Evolutionary conservation across 768 basidiomycete genomes (phyloP), one percentile per base, ranked within the genome.

Genomic region (Lactarius deliciosus): DNA sequence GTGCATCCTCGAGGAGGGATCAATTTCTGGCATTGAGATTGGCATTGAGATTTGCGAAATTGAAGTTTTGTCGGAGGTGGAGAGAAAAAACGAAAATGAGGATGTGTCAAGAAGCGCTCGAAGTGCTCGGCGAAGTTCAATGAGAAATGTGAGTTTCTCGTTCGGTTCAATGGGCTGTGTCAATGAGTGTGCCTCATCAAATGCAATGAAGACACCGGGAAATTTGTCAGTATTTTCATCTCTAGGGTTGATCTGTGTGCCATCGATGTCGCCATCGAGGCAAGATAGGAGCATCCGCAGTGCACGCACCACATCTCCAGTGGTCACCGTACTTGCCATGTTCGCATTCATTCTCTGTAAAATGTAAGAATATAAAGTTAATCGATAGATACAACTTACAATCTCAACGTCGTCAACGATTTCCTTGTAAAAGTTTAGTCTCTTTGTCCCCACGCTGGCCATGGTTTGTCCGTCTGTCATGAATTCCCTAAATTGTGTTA

Each of bases 121-220:
- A 53, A 61, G 45, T n/a, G 50, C 61, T 5, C 10, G n/a, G 5
- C 16, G 22, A 8, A 61, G 50, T 40, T 53, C 50, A 6, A 7
- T 28, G 34, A 40, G 53, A 30, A 40, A 16, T 25, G n/a, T 36
- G 5, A 1, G 2, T 0, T 1, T 4, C 20, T 0, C 32, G 7
- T 34, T 34, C 32, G 32, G 2, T 5, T 25, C 9, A 25, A 20
- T 25, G 1, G 5, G 7, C 15, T 36, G 18, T 2, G 38, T 10
- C 22, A 55, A 41, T 22, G 22, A 1, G 11, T 55, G 36, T 11
- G 61, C 36, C 25, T 61, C 50, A 40, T 61, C 61, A 18, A 61
- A 61, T 18, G 16, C 10, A n/a, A 61, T 38, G 34, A 61, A 61
- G 22, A 63, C 43, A 4, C n/a, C 9, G 3, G 20, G 45, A 47